A percentile compares a stretch with the other conserved stretches of the same genome.
phyloP scores from a whole-genome alignment of 2,329 filamentous ascomycete genomes.

The Knoxdaviesia proteae region DNA sequence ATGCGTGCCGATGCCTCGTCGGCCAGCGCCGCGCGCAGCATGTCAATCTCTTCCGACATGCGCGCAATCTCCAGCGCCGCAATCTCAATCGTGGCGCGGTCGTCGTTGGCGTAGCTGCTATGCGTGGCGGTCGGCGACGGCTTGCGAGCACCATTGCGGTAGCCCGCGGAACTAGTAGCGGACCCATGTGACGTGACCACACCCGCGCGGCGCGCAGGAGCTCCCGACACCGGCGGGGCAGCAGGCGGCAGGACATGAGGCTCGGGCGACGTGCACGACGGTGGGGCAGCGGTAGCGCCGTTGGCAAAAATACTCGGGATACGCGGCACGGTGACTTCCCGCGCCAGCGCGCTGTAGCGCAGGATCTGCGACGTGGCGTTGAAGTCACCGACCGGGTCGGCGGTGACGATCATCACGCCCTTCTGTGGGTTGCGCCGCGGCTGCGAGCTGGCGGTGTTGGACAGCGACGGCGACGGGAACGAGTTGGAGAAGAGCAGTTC shows the following conservation, averaged over 20 bases:
- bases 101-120: conserved; percentile 17
- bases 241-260: conserved; percentile 4
- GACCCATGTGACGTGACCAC: neutral
- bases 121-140: conserved; percentile 11
- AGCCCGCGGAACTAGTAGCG: no score
- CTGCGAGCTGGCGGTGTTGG: conserved; percentile 18
- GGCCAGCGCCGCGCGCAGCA: conserved; percentile 46
- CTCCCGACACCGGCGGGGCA: conserved; percentile 2
- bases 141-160: no score
- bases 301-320: conserved; percentile 51
- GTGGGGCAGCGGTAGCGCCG: no score
- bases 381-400: conserved; percentile 81
- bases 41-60: conserved; percentile 59
- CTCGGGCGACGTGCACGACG: conserved; percentile 6
- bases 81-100: conserved; percentile 58
- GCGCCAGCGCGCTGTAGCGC: conserved; percentile 77
- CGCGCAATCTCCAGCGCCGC: conserved; percentile 64
- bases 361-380: conserved; percentile 94
- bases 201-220: conserved; percentile 1
- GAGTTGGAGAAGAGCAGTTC: conserved; percentile 77
- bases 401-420: conserved; percentile 89
- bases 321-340: conserved; percentile 79
- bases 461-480: conserved; percentile 42
- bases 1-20: conserved; percentile 50
- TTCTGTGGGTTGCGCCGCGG: conserved; percentile 53